These are phyloP conservation scores for Fusarium setosum DNA, from an alignment of 2,329 filamentous ascomycete genomes.

Conservation along the genomic window DNA sequence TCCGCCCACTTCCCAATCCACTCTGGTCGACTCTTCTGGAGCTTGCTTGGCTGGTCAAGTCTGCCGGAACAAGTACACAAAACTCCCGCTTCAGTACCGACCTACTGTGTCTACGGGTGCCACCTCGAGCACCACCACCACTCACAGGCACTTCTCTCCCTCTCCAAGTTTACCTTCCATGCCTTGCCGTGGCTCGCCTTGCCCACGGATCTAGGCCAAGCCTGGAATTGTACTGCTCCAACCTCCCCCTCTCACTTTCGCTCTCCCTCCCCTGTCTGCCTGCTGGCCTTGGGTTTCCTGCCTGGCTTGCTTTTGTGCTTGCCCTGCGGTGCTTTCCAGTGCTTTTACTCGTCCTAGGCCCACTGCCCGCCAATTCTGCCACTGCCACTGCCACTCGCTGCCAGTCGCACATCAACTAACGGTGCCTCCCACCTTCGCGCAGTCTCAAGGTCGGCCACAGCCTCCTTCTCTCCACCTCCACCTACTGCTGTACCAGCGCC, in stretches of 20 bases:
- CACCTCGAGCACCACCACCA: background rate
- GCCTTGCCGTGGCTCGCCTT: background rate
- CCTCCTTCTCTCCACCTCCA: conserved; percentile 32
- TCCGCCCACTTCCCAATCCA: conserved; percentile 9
- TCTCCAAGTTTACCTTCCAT: conserved; percentile 17
- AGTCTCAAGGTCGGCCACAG: conserved; percentile 21
- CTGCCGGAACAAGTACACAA: conserved; percentile 1
- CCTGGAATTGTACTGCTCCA: conserved; percentile 26
- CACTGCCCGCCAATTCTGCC: conserved; percentile 21
- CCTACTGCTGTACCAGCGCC: conserved; percentile 31
- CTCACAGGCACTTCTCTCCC: background rate
- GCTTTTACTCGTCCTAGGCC: conserved; percentile 17
- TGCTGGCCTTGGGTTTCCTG: conserved; percentile 21
- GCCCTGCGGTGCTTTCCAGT: conserved; percentile 8
- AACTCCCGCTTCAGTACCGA: background rate
- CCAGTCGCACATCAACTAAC: conserved; percentile 18
- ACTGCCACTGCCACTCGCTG: conserved; percentile 9
- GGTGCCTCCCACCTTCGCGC: conserved; percentile 13
- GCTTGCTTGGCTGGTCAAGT: conserved; percentile 18
- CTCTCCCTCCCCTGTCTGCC: background rate
- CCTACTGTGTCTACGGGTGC: background rate
- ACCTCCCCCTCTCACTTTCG: conserved; percentile 7
- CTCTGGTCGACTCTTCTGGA: conserved; percentile 12
- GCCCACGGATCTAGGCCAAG: conserved; percentile 12
- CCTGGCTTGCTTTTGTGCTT: conserved; percentile 28